Evolutionary conservation across 768 basidiomycete species (phyloP), one percentile per base, ranked within the genome.

Genomic region (Boletus reticuloceps): DNA sequence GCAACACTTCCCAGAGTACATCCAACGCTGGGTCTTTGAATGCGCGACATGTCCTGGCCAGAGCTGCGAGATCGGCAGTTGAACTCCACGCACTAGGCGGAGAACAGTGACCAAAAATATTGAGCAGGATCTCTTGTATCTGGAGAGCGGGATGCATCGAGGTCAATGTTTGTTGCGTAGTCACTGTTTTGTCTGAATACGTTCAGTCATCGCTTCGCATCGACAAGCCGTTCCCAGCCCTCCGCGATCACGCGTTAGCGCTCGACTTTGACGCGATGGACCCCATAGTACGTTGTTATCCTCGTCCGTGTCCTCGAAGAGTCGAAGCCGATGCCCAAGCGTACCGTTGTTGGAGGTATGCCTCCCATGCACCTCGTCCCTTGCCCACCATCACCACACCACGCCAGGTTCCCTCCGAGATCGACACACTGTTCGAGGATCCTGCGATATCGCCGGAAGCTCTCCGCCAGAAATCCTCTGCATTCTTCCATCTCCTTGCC

Each of bases 241-340:
- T 99, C 7, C 78, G 87, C 51, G 79, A 88, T 48, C 86, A 90
- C 69, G 84, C 93, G 0, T 67, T 80, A 14, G 77, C 81, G 0
- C 76, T 96, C 47, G 86, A 97, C 59, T 81, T 94, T 54, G 79
- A 80, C 17, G 75, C 76, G 25, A 84, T 98, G 83, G 94, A 98
- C 68, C 82, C 85, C 20, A 94, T 90, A 12, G 89, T 97, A 91
- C 63, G 86, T 96, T 45, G 76, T 93, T 53, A 88, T 98, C 55
- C 84, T 98, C 38, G 87, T 98, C 38, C 86, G 86, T 17, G 86
- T 82, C 1, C 67, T 94, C 8, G 86, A 92, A 53, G 81, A 88
- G 31, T 98, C 56, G 96, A 98, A 71, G 96, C 95, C 3, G 82
- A 89, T 64, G 79, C 88, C 8, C 91, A 97, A 67, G 91, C 89